Conservation (phyloP, 2,329 filamentous ascomycete species). For the Aspergillus alliaceus region DNA sequence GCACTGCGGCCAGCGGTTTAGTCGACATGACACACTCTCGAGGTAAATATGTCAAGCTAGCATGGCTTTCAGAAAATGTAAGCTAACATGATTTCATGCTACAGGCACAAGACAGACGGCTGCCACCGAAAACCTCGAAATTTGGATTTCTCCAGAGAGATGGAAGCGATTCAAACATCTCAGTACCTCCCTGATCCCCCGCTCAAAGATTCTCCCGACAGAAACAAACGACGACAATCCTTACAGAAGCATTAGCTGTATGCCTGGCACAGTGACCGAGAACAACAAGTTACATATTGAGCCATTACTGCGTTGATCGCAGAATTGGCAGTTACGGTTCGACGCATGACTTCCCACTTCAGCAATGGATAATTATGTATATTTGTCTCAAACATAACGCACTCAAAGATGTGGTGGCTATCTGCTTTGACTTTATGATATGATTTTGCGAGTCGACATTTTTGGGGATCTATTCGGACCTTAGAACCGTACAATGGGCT, state of each 20-base stretch:
- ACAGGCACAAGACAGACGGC: conserved; percentile 20
- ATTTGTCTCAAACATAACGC: neutral
- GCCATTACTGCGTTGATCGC: conserved; percentile 9
- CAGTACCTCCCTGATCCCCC: neutral
- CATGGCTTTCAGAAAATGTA: neutral
- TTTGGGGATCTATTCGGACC: neutral
- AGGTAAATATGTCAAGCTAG: conserved; percentile 54
- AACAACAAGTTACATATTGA: neutral
- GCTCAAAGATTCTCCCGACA: neutral
- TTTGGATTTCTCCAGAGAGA: neutral
- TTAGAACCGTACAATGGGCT: neutral
- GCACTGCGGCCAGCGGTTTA: conserved; percentile 70
- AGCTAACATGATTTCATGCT: neutral
- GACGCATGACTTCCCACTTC: neutral
- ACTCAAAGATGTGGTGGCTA: neutral
- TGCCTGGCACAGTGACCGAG: neutral
- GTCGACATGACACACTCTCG: conserved; percentile 77
- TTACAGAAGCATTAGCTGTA: neutral
- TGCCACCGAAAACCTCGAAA: conserved; percentile 11
- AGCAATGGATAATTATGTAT: conserved; percentile 4
- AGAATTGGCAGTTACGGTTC: neutral
- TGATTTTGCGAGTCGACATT: neutral
- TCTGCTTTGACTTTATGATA: neutral
- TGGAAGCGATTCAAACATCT: neutral
- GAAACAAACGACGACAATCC: neutral